phyloP scores from a whole-genome alignment of 2,329 filamentous ascomycete species.

The Clarireedia monteithiana region DNA sequence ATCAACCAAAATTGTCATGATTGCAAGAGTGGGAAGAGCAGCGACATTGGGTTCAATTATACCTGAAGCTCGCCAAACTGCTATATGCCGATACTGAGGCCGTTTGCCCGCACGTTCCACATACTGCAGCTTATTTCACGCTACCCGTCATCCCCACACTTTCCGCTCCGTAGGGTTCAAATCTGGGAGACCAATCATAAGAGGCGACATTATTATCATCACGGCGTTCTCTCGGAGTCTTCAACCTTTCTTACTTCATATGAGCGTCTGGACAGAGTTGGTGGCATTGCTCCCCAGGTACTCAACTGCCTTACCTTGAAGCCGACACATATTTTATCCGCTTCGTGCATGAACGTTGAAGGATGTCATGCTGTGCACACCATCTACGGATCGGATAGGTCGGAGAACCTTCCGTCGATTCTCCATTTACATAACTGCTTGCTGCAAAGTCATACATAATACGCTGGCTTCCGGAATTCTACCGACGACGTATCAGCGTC shows the following conservation, averaged over 20 bases:
- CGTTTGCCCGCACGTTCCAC: conserved; percentile 2
- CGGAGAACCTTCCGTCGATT: neutral
- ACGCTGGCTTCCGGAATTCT: neutral
- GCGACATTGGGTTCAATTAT: conserved; percentile 7
- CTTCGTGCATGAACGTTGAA: neutral
- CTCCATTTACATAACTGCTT: neutral
- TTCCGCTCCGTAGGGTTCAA: neutral
- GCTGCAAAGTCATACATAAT: neutral
- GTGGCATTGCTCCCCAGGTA: neutral
- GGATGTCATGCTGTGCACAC: neutral
- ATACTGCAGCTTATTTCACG: neutral
- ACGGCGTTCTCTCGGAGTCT: conserved; percentile 7
- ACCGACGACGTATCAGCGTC: neutral
- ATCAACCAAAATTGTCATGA: neutral
- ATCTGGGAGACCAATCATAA: neutral
- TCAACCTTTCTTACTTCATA: neutral
- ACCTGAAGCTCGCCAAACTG: neutral
- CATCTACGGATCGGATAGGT: neutral
- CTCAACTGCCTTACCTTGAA: conserved; percentile 3
- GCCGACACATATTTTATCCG: neutral
- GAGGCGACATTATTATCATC: neutral
- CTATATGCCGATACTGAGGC: neutral
- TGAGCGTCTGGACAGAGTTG: neutral
- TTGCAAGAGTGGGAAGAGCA: neutral
- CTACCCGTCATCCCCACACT: neutral